A percentile compares a stretch with the other conserved stretches of the same genome.
phyloP scores from a whole-genome alignment of 2,329 filamentous ascomycete species.

The Corynespora cassiicola region DNA sequence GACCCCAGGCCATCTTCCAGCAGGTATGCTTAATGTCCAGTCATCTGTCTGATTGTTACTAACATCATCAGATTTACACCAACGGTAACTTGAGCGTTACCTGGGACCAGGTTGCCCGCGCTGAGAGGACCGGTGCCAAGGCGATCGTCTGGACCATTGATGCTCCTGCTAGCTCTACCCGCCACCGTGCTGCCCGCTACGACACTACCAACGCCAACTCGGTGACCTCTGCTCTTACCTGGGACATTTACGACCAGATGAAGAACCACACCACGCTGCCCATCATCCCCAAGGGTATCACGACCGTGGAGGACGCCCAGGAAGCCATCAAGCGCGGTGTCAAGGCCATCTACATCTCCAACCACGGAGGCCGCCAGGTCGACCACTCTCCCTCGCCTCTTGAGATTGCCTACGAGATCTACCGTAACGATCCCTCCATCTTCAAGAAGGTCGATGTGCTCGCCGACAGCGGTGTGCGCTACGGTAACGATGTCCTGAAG shows the following conservation, averaged over 20 bases:
- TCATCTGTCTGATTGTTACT: not conserved
- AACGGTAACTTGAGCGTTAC: constrained; percentile 31
- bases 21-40: constrained; percentile 15
- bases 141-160: constrained; percentile 42
- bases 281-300: constrained; percentile 43
- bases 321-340: constrained; percentile 35
- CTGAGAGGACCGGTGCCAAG: constrained; percentile 34
- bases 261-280: constrained; percentile 35
- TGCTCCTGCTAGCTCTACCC: constrained; percentile 34
- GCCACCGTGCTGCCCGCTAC: constrained; percentile 31
- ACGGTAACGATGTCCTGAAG: constrained; percentile 38
- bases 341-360: constrained; percentile 39
- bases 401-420: constrained; percentile 77
- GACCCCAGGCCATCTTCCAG: constrained; percentile 41
- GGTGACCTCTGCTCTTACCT: constrained; percentile 11
- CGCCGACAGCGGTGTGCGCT: constrained; percentile 39
- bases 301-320: constrained; percentile 39
- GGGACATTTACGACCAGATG: constrained; percentile 30
- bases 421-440: constrained; percentile 54
- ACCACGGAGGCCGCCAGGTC: constrained; percentile 42
- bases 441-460: constrained; percentile 41
- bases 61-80: constrained; percentile 25
- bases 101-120: constrained; percentile 26
- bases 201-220: constrained; percentile 20
- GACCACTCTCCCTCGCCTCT: constrained; percentile 65